Evolutionary conservation across 139 green algal species (phyloP).

Genomic region (Chlamydomonas sp.): DNA sequence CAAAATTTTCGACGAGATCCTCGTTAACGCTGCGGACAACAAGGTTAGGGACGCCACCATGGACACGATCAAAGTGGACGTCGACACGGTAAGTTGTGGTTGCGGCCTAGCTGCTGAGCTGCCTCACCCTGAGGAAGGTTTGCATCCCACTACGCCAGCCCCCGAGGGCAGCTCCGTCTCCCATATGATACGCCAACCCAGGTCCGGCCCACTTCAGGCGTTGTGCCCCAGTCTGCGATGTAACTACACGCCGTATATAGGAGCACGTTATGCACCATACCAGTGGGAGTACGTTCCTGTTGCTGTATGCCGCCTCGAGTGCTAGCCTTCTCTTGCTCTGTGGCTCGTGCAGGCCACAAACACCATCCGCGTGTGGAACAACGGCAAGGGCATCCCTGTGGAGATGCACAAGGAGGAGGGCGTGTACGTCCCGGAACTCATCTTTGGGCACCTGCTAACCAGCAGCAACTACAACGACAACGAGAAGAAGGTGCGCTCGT

Average conservation of each 20-base stretch:
- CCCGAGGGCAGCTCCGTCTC: too few species aligned
- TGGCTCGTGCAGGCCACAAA: conserved; percentile 65
- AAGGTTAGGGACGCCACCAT: conserved; percentile 96
- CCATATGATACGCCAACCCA: too few species aligned
- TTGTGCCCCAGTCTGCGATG: too few species aligned
- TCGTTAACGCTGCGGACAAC: conserved; percentile 99
- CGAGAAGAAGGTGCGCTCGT: conserved; percentile 91
- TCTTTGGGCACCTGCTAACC: conserved; percentile 99
- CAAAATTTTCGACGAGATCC: conserved; percentile 99
- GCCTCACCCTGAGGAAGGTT: too few species aligned
- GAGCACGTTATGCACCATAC: too few species aligned
- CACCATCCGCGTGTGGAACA: conserved; percentile 94
- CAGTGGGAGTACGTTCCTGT: neutral
- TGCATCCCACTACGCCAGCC: too few species aligned
- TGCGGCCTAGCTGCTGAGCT: too few species aligned
- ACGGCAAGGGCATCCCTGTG: conserved; percentile 95
- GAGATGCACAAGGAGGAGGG: conserved; percentile 96
- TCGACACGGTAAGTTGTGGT: conserved; percentile 74
- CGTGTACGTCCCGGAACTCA: conserved; percentile 98
- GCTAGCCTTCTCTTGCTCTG: neutral
- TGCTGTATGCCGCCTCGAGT: neutral
- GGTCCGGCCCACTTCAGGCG: too few species aligned
- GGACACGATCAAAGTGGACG: conserved; percentile 89
- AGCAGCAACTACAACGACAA: conserved; percentile 98
- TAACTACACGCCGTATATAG: too few species aligned